phyloP scores from a whole-genome alignment of 345 rosid genomes.

The Eucalyptus curtisii region DNA sequence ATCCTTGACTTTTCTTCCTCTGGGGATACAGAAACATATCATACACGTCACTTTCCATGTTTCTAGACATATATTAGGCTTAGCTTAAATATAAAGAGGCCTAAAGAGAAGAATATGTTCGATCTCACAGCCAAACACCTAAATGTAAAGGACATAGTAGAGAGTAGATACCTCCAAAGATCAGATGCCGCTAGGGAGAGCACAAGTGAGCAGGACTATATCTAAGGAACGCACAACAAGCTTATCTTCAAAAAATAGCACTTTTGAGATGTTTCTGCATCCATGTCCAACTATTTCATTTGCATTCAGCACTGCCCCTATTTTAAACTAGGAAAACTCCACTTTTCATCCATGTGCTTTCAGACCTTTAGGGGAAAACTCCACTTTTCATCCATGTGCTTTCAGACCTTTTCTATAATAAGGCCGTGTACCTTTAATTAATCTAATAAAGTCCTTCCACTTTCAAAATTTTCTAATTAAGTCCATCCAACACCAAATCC shows the following conservation, averaged over 20 bases:
- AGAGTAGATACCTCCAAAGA: not conserved
- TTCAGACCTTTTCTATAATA: not conserved
- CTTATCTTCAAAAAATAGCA: not conserved
- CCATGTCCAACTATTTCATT: not conserved
- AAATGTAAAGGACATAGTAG: not conserved
- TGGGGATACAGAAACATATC: not conserved
- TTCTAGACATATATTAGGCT: not conserved
- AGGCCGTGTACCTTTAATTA: not conserved
- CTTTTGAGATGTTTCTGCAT: not conserved
- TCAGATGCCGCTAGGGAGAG: not conserved
- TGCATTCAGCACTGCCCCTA: not conserved
- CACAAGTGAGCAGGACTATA: not conserved
- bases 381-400: not conserved
- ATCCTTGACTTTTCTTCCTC: slow-evolving; percentile 41
- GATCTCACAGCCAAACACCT: not conserved
- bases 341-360: not conserved
- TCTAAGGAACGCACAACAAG: not conserved
- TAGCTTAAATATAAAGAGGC: not conserved
- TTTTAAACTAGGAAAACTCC: not conserved
- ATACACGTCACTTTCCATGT: not conserved
- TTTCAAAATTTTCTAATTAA: not conserved
- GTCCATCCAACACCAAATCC: not conserved
- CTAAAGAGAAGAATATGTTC: not conserved
- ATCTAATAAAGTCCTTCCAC: not conserved
- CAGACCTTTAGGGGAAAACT: not conserved